Evolutionary conservation across 2,329 filamentous ascomycete genomes (phyloP).

Genomic region (Aspergillus brasiliensis): DNA sequence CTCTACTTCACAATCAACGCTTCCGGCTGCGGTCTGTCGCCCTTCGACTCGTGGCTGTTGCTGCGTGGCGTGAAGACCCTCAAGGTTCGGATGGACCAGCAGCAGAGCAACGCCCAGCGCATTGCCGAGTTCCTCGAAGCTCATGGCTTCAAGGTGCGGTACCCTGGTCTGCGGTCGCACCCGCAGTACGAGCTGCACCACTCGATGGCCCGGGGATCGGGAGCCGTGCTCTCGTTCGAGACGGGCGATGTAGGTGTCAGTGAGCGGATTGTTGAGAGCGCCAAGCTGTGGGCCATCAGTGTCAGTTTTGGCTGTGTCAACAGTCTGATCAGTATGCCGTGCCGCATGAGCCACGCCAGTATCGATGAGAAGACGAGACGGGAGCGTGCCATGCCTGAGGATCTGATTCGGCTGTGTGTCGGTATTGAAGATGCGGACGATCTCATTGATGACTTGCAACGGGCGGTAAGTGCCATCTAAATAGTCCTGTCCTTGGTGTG

Average conservation of each 20-base stretch:
- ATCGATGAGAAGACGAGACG: conserved; percentile 92
- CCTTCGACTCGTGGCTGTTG: conserved; percentile 94
- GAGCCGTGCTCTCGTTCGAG: conserved; percentile 93
- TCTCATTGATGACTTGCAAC: conserved; percentile 86
- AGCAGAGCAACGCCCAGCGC: conserved; percentile 85
- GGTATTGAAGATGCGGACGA: conserved; percentile 94
- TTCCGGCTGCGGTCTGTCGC: conserved; percentile 88
- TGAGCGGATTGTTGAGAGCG: conserved; percentile 91
- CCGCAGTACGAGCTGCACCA: conserved; percentile 96
- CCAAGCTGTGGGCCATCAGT: conserved; percentile 89
- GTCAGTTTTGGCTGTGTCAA: conserved; percentile 99
- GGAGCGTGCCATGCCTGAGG: conserved; percentile 91
- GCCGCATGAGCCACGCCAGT: conserved; percentile 98
- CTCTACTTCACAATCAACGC: conserved; percentile 98
- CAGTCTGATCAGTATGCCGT: conserved; percentile 98
- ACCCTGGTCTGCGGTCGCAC: conserved; percentile 90
- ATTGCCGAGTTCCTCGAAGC: conserved; percentile 91
- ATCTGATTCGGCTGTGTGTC: conserved; percentile 92
- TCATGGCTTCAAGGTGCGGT: conserved; percentile 91
- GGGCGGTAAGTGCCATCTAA: conserved; percentile 68
- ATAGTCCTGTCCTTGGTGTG: neutral
- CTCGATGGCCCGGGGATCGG: conserved; percentile 91
- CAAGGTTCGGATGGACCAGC: conserved; percentile 97
- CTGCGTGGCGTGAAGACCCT: conserved; percentile 96
- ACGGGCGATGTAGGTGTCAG: conserved; percentile 82